Evolutionary conservation across 1,139 yeast species (phyloP), one percentile per base, ranked within the genome.

Genomic region (Yamadazyma dendronema): DNA sequence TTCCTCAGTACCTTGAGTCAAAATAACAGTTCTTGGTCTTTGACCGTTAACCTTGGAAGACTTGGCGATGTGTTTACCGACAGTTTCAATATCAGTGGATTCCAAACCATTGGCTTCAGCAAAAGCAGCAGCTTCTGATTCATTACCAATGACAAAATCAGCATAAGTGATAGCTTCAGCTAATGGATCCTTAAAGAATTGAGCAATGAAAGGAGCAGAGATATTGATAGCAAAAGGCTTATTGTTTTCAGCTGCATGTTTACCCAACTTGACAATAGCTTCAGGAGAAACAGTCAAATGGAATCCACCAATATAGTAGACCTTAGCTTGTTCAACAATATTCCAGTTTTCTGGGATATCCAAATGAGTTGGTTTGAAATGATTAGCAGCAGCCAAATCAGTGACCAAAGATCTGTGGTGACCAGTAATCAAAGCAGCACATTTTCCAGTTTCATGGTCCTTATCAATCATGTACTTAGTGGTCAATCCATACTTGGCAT

Each of bases 201-300:
- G 92, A 44, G 96, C 84, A 59, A 92, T 84, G 77, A 94, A 94
- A 40, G 98, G 98, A 44, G 98, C 99, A 48, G 95, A 84, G 62
- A 92, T 75, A 77, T 92, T 92, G 68, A 92, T 69, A 43, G 82
- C 76, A 56, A 88, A 84, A 42, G 84, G 79, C 74, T 92, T 92
- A 76, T 87, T 84, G 55, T 70, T 77, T 49, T 76, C 85, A 50
- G 95, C 89, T 44, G 95, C 94, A 59, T 92, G 96, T 67, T 87
- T 77, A 53, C 97, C 98, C 53, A 92, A 75, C 46, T 84, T 81
- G 51, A 77, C 73, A 57, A 92, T 92, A 40, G 98, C 97, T 47
- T 84, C 95, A 49, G 96, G 97, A 49, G 95, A 86, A 47, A 94
- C 98, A 41, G 99, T 92, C 67, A 92, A 78, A 68, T 94, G 98